A percentile compares a stretch with the other conserved stretches of the same genome.
Conservation (phyloP, 257 asterid species). For the Eustoma russellianum region DNA sequence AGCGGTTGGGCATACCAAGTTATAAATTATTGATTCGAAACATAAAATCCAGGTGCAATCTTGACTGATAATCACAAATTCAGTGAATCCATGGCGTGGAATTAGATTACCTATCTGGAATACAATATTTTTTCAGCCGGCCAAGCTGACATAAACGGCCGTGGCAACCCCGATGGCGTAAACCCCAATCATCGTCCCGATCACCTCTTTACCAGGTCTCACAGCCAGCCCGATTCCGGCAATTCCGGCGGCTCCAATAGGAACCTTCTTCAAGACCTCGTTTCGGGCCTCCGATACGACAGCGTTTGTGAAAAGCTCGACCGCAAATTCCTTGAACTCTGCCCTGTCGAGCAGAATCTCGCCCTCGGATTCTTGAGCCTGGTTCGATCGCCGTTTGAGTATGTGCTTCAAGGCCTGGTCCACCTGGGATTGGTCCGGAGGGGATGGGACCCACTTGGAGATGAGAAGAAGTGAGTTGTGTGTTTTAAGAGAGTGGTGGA, state of each 20-base stretch:
- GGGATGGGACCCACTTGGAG: constrained; percentile 50
- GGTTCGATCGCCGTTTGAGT: constrained; percentile 14
- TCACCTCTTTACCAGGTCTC: constrained; percentile 40
- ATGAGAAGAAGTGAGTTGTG: constrained; percentile 34
- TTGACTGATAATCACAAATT: too few species aligned
- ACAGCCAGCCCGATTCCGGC: constrained; percentile 54
- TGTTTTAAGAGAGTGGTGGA: constrained; percentile 45
- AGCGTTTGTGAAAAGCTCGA: constrained; percentile 42
- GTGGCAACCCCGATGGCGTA: constrained; percentile 66
- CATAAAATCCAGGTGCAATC: too few species aligned
- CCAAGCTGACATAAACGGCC: constrained; percentile 33
- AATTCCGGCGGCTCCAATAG: constrained; percentile 64
- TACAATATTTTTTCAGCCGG: constrained; percentile 2
- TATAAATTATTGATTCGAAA: too few species aligned
- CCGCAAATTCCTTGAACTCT: constrained; percentile 50
- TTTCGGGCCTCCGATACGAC: constrained; percentile 35
- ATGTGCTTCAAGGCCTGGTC: constrained; percentile 40
- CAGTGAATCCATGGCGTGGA: too few species aligned
- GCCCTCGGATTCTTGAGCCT: constrained; percentile 14
- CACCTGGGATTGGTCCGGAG: constrained; percentile 52
- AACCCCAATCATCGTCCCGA: constrained; percentile 63
- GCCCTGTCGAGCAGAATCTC: constrained; percentile 30
- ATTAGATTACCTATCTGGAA: neutral
- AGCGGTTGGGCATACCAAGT: too few species aligned
- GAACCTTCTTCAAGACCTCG: constrained; percentile 44